A percentile compares a stretch with the other conserved stretches of the same genome.
These are phyloP conservation scores for Lactarius trivialis DNA, from an alignment of 768 basidiomycete species.

Conservation along the genomic window DNA sequence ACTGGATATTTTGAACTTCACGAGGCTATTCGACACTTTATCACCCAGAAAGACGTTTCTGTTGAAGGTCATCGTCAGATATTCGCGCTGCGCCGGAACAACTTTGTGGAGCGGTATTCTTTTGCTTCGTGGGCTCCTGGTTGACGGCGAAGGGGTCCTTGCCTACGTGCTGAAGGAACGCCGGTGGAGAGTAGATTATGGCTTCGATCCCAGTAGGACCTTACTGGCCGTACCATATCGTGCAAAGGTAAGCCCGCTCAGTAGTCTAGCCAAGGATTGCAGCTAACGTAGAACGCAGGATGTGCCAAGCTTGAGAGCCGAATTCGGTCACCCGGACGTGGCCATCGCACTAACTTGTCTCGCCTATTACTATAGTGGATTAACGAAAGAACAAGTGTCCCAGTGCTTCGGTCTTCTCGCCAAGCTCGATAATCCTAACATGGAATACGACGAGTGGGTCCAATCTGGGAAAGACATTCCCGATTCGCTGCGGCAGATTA, in stretches of 20 bases:
- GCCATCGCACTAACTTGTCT: slow-evolving; percentile 41
- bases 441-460: slow-evolving; percentile 40
- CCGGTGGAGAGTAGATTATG: slow-evolving; percentile 49
- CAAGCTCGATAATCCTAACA: slow-evolving; percentile 36
- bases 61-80: background rate
- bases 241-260: slow-evolving; percentile 30
- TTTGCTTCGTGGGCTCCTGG: slow-evolving; percentile 41
- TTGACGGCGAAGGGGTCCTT: slow-evolving; percentile 33
- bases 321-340: slow-evolving; percentile 49
- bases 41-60: background rate
- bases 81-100: background rate
- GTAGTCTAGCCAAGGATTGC: background rate
- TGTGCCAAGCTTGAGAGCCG: slow-evolving; percentile 38
- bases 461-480: slow-evolving; percentile 28
- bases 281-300: slow-evolving; percentile 29
- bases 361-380: slow-evolving; percentile 43
- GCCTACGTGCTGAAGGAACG: slow-evolving; percentile 32
- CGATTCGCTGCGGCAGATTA: slow-evolving; percentile 26
- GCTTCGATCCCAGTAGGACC: slow-evolving; percentile 37
- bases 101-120: slow-evolving; percentile 35
- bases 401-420: slow-evolving; percentile 34
- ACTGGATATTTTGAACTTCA: background rate
- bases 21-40: background rate
- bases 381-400: slow-evolving; percentile 34
- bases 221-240: slow-evolving; percentile 46